A percentile compares a stretch with the other conserved stretches of the same genome.
phyloP scores from a whole-genome alignment of 2,329 filamentous ascomycete genomes.

The Alternaria brassicae region DNA sequence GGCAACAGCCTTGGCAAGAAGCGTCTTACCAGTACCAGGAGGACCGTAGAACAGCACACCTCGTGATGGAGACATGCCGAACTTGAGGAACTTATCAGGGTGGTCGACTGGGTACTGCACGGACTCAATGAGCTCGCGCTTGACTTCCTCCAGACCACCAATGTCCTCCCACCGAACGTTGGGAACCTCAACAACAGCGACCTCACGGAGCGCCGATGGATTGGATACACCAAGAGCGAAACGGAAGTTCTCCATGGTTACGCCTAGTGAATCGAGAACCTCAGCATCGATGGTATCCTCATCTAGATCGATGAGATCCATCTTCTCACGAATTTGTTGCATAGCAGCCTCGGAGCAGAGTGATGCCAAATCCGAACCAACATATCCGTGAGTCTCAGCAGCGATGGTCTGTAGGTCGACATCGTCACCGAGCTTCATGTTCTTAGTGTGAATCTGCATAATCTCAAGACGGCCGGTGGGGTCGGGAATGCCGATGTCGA shows the following conservation, averaged over 20 bases:
- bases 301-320: slow-evolving; percentile 98
- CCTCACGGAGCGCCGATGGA: slow-evolving; percentile 96
- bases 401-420: slow-evolving; percentile 97
- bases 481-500: slow-evolving; percentile 97
- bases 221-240: slow-evolving; percentile 98
- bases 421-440: slow-evolving; percentile 98
- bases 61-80: slow-evolving; percentile 94
- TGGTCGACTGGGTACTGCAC: slow-evolving; percentile 99
- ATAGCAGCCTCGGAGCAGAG: slow-evolving; percentile 99
- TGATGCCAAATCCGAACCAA: slow-evolving; percentile 96
- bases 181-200: slow-evolving; percentile 98
- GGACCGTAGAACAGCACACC: slow-evolving; percentile 99
- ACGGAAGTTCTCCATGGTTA: slow-evolving; percentile 99
- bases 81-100: slow-evolving; percentile 99
- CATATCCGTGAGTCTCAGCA: slow-evolving; percentile 97
- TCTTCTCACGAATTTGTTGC: slow-evolving; percentile 99
- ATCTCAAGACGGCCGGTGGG: slow-evolving; percentile 98
- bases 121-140: slow-evolving; percentile 98
- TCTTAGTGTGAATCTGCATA: slow-evolving; percentile 99
- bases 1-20: slow-evolving; percentile 98
- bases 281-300: slow-evolving; percentile 99
- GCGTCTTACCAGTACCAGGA: slow-evolving; percentile 99
- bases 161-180: slow-evolving; percentile 99
- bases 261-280: slow-evolving; percentile 95
- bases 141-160: slow-evolving; percentile 96